phyloP scores from a whole-genome alignment of 805 yeast species.

The Wickerhamiella lipophila region DNA sequence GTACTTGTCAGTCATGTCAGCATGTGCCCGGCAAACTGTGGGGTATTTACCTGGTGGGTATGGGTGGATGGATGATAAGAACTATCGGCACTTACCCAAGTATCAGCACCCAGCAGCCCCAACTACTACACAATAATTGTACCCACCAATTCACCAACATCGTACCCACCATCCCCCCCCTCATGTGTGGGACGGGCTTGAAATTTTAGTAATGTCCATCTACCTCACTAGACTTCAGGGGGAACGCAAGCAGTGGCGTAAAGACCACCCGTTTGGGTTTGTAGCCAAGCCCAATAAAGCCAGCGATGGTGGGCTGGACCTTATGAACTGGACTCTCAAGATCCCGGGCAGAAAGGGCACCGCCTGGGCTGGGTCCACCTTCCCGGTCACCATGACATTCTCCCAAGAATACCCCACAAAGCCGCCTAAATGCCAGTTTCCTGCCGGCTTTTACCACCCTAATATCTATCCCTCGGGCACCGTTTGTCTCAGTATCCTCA shows the following conservation, averaged over 20 bases:
- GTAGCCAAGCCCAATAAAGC: constrained; percentile 78
- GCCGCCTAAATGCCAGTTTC: constrained; percentile 89
- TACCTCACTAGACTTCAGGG: constrained; percentile 79
- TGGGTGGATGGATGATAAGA: too few relatives aligned
- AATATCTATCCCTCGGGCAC: constrained; percentile 97
- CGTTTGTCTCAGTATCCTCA: constrained; percentile 79
- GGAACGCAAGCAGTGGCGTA: constrained; percentile 96
- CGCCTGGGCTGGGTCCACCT: constrained; percentile 81
- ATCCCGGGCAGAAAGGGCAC: constrained; percentile 88
- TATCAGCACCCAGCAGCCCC: too few relatives aligned
- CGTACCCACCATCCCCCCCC: background rate
- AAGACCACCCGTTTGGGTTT: constrained; percentile 96
- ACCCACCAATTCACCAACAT: too few relatives aligned
- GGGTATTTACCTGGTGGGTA: background rate
- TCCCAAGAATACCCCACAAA: constrained; percentile 88
- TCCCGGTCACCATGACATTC: constrained; percentile 68
- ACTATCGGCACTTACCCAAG: too few relatives aligned
- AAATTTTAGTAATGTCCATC: constrained; percentile 25
- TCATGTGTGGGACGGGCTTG: background rate
- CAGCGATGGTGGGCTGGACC: constrained; percentile 72
- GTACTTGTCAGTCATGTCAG: constrained; percentile 18
- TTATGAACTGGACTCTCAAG: constrained; percentile 86
- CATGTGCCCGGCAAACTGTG: constrained; percentile 1
- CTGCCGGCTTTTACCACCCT: constrained; percentile 88
- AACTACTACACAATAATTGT: too few relatives aligned